Evolutionary conservation across 768 basidiomycete genomes (phyloP).

Genomic region (Termitomyces sp.): DNA sequence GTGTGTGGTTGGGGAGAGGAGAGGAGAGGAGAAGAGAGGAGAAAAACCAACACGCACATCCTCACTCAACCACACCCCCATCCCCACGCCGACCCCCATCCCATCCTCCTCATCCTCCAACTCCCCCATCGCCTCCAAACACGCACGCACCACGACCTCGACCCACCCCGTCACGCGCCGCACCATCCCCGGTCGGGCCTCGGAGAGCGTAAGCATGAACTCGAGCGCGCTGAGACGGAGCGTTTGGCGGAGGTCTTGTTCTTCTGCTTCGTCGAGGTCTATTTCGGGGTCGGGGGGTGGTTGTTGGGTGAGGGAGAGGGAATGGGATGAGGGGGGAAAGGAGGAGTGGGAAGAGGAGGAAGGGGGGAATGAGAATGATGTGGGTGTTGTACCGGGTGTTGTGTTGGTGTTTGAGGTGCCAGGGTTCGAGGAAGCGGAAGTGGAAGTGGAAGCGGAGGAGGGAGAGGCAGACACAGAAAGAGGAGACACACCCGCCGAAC

Average conservation of each 20-base stretch:
- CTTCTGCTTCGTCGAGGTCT: constrained; percentile 37
- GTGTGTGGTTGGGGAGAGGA: no score
- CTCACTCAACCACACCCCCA: constrained; percentile 58
- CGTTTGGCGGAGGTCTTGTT: constrained; percentile 66
- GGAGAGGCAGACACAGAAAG: no score
- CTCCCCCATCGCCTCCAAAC: constrained; percentile 81
- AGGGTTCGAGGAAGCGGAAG: no score
- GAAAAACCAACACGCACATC: constrained; percentile 53
- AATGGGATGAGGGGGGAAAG: no score
- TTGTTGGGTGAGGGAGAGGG: no score
- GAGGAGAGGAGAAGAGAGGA: neutral
- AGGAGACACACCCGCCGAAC: no score
- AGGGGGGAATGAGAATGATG: no score
- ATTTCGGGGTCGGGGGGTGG: no score
- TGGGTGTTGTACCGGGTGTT: no score
- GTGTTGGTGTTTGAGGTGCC: no score
- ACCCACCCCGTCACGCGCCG: constrained; percentile 71
- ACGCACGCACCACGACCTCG: constrained; percentile 65
- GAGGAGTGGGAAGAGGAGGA: no score
- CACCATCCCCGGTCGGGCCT: constrained; percentile 71
- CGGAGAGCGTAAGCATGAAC: constrained; percentile 79
- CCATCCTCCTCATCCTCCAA: constrained; percentile 57
- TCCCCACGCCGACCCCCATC: no score
- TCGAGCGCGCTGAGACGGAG: constrained; percentile 75
- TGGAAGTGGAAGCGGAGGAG: constrained; percentile 10